Conservation (phyloP, 2,329 filamentous ascomycete species). For the Monosporascus sp. region DNA sequence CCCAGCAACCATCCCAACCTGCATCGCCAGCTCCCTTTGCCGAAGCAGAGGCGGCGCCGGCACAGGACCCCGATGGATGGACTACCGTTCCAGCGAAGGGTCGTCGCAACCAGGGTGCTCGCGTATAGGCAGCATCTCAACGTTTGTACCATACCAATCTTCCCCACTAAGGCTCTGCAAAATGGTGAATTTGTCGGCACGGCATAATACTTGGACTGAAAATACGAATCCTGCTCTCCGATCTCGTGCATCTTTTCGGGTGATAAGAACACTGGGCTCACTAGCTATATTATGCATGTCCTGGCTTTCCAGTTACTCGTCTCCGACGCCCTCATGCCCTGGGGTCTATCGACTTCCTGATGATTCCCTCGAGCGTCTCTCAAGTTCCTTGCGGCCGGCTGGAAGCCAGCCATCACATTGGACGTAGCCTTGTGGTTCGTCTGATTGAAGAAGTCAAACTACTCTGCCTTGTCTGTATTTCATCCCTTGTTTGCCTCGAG, state of each 20-base stretch:
- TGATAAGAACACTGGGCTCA: neutral
- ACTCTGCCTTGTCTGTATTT: no score
- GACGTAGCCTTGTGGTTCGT: no score
- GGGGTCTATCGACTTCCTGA: neutral
- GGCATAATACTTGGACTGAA: neutral
- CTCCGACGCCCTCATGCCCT: neutral
- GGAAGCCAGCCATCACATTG: neutral
- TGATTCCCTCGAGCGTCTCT: neutral
- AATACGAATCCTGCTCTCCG: neutral
- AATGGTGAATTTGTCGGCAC: neutral
- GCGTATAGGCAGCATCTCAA: constrained; percentile 9
- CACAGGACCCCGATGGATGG: constrained; percentile 57
- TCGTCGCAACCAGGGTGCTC: constrained; percentile 25
- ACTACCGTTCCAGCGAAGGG: constrained; percentile 47
- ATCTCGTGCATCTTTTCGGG: neutral
- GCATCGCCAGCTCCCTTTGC: constrained; percentile 13
- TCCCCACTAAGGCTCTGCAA: constrained; percentile 15
- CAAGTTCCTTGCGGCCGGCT: neutral
- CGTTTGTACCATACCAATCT: constrained; percentile 21
- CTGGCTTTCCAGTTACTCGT: neutral
- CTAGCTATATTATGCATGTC: neutral
- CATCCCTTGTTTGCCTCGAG: no score
- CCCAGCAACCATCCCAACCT: constrained; percentile 29
- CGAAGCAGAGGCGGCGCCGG: constrained; percentile 29
- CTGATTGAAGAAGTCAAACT: no score